phyloP scores from a whole-genome alignment of 2,329 filamentous ascomycete genomes.

The Fonsecaea erecta region DNA sequence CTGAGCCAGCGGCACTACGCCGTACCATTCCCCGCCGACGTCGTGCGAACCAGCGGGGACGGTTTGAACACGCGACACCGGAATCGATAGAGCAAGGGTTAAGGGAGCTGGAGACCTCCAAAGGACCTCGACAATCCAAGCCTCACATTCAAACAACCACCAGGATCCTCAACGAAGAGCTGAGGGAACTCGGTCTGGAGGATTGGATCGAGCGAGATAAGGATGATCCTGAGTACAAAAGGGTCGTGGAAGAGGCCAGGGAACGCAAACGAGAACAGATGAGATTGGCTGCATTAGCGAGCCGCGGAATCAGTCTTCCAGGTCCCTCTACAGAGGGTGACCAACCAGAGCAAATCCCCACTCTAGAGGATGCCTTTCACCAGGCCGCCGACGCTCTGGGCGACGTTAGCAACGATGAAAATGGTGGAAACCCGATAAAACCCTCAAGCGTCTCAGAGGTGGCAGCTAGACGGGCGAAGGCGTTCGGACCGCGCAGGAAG shows the following conservation, averaged over 20 bases:
- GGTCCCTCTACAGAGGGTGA: not conserved
- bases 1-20: conserved; percentile 18
- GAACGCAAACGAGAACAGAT: conserved; percentile 24
- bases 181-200: conserved; percentile 30
- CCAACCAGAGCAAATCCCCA: not conserved
- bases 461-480: conserved; percentile 7
- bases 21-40: conserved; percentile 10
- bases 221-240: conserved; percentile 25
- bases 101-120: not conserved
- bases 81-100: conserved; percentile 13
- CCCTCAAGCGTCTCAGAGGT: not conserved
- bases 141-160: conserved; percentile 17
- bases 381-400: conserved; percentile 9
- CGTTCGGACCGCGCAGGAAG: not conserved
- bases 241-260: conserved; percentile 23
- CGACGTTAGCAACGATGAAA: conserved; percentile 4
- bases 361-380: conserved; percentile 18
- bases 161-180: conserved; percentile 24
- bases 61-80: conserved; percentile 17
- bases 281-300: conserved; percentile 22
- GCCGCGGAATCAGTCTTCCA: conserved; percentile 12
- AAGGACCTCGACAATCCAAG: conserved; percentile 12
- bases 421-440: not conserved
- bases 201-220: conserved; percentile 33
- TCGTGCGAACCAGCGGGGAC: not conserved